Base-by-base conservation (phyloP, 2,329 filamentous ascomycete species). In the Curvularia spicifera region DNA sequence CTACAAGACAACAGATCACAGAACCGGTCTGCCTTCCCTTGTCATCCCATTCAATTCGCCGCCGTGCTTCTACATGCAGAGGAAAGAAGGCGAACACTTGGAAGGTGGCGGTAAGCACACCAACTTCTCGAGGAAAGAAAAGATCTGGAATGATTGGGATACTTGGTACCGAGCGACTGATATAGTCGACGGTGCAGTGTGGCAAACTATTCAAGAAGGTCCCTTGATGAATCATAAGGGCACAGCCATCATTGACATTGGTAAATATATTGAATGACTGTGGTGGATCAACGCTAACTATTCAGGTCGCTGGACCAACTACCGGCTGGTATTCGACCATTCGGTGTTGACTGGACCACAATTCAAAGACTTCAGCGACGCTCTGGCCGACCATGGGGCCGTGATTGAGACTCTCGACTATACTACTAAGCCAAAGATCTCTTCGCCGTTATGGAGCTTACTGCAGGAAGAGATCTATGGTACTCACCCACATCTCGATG, bases 321-420 rank as follows among this genome's bases (percentile, higher is more conserved):
- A 88, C 66, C 76, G 79, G 5, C 74, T 89, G 10, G 78, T 75
- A 0, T 83, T 88, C 49, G 64, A 76, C 67, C 66, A 15, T 56
- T 68, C 4, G 66, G 74, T 71, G 6, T 63, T 73, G 1, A 61
- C 69, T 2, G 66, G 71, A 0, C 59, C 66, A 2, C 70, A 73
- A 5, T 83, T 84, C 66, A 62, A 72, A 1, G 64, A 76, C 0
- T 78, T 90, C 20, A 77, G 81, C 4, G 71, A 78, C 8, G 84
- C 85, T 1, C 79, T 97, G 0, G 78, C 81, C 10, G 90, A 96
- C 62, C 90, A 90, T 78, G 96, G 96, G 58, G 82, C 97, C 48
- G 70, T 78, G 0, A 78, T 89, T 15, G 70, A 81, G 31, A 57
- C 77, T 18, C 69, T 75, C 20, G 69, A 76, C 8, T 85, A 90